phyloP scores from a whole-genome alignment of 495 filamentous ascomycete species.

The Podospora bellae-mahoneyi region DNA sequence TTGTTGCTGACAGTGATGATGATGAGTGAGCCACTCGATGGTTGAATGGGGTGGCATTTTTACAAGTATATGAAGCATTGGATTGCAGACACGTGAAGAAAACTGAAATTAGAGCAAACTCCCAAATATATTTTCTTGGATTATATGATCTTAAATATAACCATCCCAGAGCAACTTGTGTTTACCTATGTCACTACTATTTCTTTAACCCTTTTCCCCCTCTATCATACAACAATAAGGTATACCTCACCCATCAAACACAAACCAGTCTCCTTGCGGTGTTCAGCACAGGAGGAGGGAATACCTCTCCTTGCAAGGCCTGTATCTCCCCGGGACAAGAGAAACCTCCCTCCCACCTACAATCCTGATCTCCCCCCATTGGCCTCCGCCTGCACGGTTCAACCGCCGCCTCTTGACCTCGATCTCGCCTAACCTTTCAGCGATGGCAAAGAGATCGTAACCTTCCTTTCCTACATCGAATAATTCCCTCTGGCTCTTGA shows the following conservation, averaged over 20 bases:
- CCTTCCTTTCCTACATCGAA: not conserved
- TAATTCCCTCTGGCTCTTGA: not conserved
- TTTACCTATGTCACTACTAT: not conserved
- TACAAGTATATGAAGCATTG: not conserved
- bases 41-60: not conserved
- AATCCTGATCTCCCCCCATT: not conserved
- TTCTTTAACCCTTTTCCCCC: not conserved
- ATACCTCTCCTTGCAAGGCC: not conserved
- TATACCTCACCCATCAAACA: not conserved
- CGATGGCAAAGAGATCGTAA: not conserved
- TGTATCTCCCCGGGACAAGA: not conserved
- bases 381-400: not conserved
- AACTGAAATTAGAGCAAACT: not conserved
- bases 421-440: not conserved
- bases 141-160: not conserved
- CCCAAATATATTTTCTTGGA: not conserved
- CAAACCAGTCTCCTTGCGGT: not conserved
- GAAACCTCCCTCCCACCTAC: not conserved
- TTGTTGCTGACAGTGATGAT: constrained; percentile 31
- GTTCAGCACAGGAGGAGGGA: not conserved
- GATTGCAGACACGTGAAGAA: not conserved
- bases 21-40: constrained; percentile 13
- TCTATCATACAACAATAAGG: not conserved
- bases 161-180: not conserved
- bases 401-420: not conserved